Base-by-base conservation (phyloP, 257 asterid genomes). In the Gentiana straminea region DNA sequence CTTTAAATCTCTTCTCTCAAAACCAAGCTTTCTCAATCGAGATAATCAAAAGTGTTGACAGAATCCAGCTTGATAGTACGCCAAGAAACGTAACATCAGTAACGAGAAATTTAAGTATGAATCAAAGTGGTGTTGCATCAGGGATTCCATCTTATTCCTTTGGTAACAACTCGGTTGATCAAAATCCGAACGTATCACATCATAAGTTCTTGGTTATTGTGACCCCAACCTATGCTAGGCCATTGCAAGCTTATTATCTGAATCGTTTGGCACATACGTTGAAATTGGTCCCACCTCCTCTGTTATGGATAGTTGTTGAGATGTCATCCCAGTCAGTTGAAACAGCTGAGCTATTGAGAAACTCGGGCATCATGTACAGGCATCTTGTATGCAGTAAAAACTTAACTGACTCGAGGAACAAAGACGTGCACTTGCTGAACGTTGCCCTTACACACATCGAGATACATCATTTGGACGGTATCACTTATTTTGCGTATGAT, bases 241-340 rank as follows among this genome's bases (percentile, higher is more conserved):
- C 87, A 1, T 70, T 68, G 60, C 93, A 80, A 72, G 75, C 77
- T 13, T 68, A 81, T 63, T 71, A 78, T 67, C 57, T 87, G 64
- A 80, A 54, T 46, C 93, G 86, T 44, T 60, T 87, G 72, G 82
- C 86, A 0, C 79, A 76, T 57, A 79, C 86, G 5, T 70, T 87
- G 35, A 69, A 66, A 48, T 74, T 73, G 61, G 81, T 82, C 35
- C 71, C 71, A 8, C 76, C 75, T 54, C 96, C 96, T 53, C 67
- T 77, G 58, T 48, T 87, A 73, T 87, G 94, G 96, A 75, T 87
- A 43, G 82, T 84, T 8, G 89, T 82, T 70, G 96, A 87, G 84
- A 77, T 84, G 93, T 65, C 65, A 39, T 60, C 75, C 54, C 89
- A 81, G 57, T 80, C 96, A n/a, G 57, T 52, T 53, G 74, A 78